These are phyloP conservation scores for Neostapfia colusana DNA, from an alignment of 176 grass and related monocot species.

Conservation along the genomic window DNA sequence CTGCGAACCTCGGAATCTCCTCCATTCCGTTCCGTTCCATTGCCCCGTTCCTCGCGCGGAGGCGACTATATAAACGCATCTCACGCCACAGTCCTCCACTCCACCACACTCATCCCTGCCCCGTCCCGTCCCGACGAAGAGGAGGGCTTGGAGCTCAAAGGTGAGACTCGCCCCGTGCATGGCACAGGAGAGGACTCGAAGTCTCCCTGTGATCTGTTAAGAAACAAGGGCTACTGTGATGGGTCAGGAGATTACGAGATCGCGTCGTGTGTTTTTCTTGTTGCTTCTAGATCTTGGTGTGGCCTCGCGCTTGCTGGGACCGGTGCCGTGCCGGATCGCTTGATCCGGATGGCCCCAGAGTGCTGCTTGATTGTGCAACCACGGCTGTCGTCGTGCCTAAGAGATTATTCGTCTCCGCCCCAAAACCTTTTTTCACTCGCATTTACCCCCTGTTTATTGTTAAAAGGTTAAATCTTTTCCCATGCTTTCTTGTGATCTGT, in stretches of 20 bases:
- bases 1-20: constrained; percentile 24
- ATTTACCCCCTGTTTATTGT: not conserved
- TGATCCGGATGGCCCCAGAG: not conserved
- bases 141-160: not conserved
- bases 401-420: not conserved
- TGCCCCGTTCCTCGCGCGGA: not conserved
- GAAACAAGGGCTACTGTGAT: not conserved
- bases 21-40: not conserved
- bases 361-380: not conserved
- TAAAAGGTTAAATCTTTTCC: not conserved
- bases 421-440: not conserved
- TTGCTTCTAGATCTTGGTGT: not conserved
- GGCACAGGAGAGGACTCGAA: not conserved
- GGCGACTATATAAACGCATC: constrained; percentile 20
- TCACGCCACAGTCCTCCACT: not conserved
- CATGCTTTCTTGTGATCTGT: not conserved
- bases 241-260: not conserved
- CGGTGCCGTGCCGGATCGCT: not conserved
- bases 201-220: too few species aligned
- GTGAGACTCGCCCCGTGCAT: not conserved
- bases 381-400: not conserved
- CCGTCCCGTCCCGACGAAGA: not conserved
- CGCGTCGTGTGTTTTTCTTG: not conserved
- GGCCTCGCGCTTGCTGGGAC: not conserved
- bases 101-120: not conserved